These are phyloP conservation scores for Incumbomyces delicatus DNA, from an alignment of 2,329 filamentous ascomycete genomes.

Conservation along the genomic window DNA sequence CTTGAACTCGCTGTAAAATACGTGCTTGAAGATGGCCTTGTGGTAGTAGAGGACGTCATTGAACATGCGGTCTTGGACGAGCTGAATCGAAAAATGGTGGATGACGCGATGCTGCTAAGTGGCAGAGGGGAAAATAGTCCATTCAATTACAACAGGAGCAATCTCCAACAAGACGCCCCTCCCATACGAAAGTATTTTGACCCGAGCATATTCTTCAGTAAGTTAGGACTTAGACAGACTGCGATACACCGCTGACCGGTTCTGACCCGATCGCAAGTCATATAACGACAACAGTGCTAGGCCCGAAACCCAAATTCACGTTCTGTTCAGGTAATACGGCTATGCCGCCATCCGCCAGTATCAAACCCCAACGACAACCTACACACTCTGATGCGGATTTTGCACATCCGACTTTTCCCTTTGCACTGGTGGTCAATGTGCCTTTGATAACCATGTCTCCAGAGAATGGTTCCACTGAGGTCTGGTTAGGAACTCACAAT, in stretches of 20 bases:
- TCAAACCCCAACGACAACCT: conserved; percentile 39
- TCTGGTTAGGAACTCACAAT: conserved; percentile 50
- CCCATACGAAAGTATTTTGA: conserved; percentile 42
- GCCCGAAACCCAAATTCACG: conserved; percentile 46
- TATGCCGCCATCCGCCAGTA: conserved; percentile 40
- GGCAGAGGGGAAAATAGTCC: conserved; percentile 44
- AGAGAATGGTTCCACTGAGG: conserved; percentile 47
- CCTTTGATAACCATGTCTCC: conserved; percentile 42
- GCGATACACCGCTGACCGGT: conserved; percentile 34
- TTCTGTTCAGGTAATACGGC: conserved; percentile 52
- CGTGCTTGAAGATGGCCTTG: conserved; percentile 45
- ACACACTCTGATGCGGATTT: conserved; percentile 54
- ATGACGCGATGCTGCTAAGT: conserved; percentile 46
- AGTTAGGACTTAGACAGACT: conserved; percentile 30
- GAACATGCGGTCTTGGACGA: conserved; percentile 42
- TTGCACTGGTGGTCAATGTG: conserved; percentile 47
- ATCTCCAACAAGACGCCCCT: conserved; percentile 52
- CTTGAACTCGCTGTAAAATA: conserved; percentile 46
- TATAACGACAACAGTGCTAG: conserved; percentile 42
- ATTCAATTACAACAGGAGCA: conserved; percentile 53
- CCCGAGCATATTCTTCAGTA: conserved; percentile 46
- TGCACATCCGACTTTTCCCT: conserved; percentile 44
- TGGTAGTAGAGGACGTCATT: conserved; percentile 47
- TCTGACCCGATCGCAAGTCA: conserved; percentile 40
- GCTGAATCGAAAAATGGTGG: conserved; percentile 50